These are phyloP conservation scores for Pestalotiopsis fici DNA, from an alignment of 2,329 filamentous ascomycete genomes.

Conservation along the genomic window DNA sequence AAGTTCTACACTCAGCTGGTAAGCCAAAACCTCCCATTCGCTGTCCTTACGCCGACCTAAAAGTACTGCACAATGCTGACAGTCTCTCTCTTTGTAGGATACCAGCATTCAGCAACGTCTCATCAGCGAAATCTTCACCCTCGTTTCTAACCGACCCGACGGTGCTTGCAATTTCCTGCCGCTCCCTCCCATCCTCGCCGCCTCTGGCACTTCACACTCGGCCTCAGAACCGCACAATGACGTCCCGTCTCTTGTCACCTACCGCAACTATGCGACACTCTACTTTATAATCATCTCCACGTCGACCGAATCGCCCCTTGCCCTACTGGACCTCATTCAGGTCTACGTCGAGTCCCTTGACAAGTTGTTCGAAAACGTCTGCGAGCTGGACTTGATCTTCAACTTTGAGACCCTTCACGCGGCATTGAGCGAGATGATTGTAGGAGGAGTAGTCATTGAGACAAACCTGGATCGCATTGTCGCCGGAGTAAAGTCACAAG, in stretches of 20 bases:
- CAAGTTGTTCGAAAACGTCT: constrained; percentile 95
- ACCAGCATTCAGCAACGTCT: constrained; percentile 96
- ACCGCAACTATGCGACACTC: constrained; percentile 96
- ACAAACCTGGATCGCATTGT: constrained; percentile 88
- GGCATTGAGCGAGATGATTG: constrained; percentile 88
- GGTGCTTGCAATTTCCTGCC: constrained; percentile 98
- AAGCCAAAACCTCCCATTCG: constrained; percentile 20
- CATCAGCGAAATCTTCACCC: constrained; percentile 94
- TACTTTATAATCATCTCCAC: constrained; percentile 99
- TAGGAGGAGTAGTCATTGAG: constrained; percentile 92
- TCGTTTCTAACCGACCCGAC: constrained; percentile 88
- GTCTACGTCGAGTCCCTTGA: constrained; percentile 97
- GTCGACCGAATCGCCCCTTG: constrained; percentile 91
- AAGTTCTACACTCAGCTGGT: constrained; percentile 99
- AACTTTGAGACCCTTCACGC: constrained; percentile 98
- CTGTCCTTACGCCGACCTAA: background rate
- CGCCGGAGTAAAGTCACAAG: constrained; percentile 76
- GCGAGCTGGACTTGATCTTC: constrained; percentile 97
- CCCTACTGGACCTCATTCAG: constrained; percentile 94
- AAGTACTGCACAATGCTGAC: background rate
- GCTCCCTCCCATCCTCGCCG: constrained; percentile 65
- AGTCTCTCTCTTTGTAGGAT: constrained; percentile 59
- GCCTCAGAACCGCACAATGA: constrained; percentile 77
- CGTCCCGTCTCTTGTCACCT: constrained; percentile 91
- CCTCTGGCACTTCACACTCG: constrained; percentile 63